Conservation (phyloP, 768 basidiomycete genomes). For the Boletales sp. region DNA sequence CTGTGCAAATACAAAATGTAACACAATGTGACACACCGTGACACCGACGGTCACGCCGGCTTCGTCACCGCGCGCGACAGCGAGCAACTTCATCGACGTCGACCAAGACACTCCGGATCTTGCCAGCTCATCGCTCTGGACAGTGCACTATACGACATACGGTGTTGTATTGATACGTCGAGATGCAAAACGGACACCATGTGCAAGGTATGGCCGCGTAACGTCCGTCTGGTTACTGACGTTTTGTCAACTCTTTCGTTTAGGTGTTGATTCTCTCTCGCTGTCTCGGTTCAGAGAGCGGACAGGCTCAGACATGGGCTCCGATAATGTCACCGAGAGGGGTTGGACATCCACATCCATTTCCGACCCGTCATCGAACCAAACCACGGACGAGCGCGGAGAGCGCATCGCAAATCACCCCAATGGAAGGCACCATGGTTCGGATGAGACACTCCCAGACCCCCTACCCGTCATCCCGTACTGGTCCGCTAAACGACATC, state of each 20-base stretch:
- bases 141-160: not conserved
- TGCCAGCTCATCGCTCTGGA: not conserved
- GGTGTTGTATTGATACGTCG: no score
- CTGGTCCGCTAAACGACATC: conserved; percentile 87
- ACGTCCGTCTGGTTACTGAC: not conserved
- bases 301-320: conserved; percentile 33
- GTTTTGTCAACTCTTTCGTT: conserved; percentile 3
- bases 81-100: not conserved
- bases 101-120: conserved; percentile 1
- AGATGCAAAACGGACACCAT: conserved; percentile 31
- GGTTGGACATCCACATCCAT: conserved; percentile 46
- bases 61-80: conserved; percentile 9
- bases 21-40: conserved; percentile 3
- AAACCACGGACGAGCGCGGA: conserved; percentile 28
- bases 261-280: conserved; percentile 18
- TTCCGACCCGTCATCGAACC: conserved; percentile 47
- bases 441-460: conserved; percentile 45
- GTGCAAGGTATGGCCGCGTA: conserved; percentile 17
- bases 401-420: conserved; percentile 30
- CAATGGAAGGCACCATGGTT: conserved; percentile 38
- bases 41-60: not conserved
- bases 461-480: conserved; percentile 66
- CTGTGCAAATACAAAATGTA: conserved; percentile 7
- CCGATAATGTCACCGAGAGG: conserved; percentile 55
- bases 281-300: conserved; percentile 15